A percentile compares a stretch with the other conserved stretches of the same genome.
phyloP scores from a whole-genome alignment of 352 stramenopile genomes.

The Phytophthora hibernalis region DNA sequence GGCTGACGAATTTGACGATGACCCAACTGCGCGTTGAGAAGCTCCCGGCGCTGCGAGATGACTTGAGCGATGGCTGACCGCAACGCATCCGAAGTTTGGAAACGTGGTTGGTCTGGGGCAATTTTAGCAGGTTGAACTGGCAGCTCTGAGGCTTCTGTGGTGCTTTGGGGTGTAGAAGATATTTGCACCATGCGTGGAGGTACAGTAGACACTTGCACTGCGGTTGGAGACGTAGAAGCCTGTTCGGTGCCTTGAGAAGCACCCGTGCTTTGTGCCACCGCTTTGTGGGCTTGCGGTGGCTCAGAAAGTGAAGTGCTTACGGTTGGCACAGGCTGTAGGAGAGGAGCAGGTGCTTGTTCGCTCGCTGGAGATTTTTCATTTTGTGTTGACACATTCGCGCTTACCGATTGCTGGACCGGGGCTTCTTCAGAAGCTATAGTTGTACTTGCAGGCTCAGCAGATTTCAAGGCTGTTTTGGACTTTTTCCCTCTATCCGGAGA shows the following conservation, averaged over 20 bases:
- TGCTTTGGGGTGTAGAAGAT: not conserved
- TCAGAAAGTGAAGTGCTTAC: not conserved
- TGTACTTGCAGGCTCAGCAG: not conserved
- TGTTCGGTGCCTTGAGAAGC: not conserved
- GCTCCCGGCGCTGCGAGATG: constrained; percentile 30
- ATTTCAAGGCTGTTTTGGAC: not conserved
- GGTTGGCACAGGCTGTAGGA: not conserved
- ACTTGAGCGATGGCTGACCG: constrained; percentile 34
- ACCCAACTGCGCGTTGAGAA: constrained; percentile 10
- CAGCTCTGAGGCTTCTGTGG: not conserved
- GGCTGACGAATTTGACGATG: not conserved
- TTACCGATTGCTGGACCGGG: not conserved
- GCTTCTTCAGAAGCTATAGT: not conserved
- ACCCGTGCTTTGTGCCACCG: not conserved
- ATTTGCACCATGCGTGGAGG: not conserved
- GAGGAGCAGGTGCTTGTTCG: not conserved
- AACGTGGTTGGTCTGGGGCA: not conserved
- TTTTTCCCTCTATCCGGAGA: not conserved
- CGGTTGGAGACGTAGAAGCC: not conserved
- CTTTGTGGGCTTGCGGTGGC: not conserved
- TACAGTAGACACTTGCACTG: not conserved
- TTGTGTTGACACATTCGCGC: not conserved
- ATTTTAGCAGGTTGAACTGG: not conserved
- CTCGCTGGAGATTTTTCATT: not conserved
- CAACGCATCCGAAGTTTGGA: constrained; percentile 14